These are phyloP conservation scores for Neonectria ditissima DNA, from an alignment of 2,329 filamentous ascomycete genomes.

Conservation along the genomic window DNA sequence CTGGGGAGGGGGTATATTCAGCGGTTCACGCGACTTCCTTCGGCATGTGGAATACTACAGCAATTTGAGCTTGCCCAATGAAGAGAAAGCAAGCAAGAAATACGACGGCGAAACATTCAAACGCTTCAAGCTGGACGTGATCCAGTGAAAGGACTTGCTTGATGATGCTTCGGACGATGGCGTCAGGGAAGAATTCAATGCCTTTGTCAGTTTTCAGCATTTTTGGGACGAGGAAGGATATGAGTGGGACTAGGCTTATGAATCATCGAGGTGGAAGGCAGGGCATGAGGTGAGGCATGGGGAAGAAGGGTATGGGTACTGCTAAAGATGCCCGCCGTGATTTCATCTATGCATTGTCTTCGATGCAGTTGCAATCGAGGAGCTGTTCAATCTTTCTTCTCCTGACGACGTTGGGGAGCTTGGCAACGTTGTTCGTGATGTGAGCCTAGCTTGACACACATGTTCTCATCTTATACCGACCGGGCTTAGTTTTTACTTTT, in stretches of 20 bases:
- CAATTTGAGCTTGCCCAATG: constrained; percentile 10
- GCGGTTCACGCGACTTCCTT: constrained; percentile 2
- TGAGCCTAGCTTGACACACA: too few relatives aligned
- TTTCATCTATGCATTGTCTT: constrained; percentile 24
- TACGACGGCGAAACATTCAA: constrained; percentile 22
- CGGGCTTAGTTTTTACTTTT: too few relatives aligned
- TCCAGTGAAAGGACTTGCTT: constrained; percentile 16
- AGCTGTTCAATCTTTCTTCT: constrained; percentile 8
- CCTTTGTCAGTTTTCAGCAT: constrained; percentile 14
- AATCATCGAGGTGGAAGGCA: constrained; percentile 3
- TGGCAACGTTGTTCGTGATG: too few relatives aligned
- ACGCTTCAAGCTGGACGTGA: constrained; percentile 25
- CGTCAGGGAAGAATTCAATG: constrained; percentile 32
- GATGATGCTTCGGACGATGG: constrained; percentile 30
- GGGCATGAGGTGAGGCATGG: neutral
- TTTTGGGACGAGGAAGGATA: neutral
- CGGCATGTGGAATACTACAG: constrained; percentile 1
- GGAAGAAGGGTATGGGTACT: too few relatives aligned
- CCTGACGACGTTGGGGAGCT: neutral
- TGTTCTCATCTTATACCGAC: too few relatives aligned
- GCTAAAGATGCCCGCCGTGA: neutral
- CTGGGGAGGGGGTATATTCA: neutral
- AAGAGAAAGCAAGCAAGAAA: neutral
- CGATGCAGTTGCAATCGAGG: constrained; percentile 7
- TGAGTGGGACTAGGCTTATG: neutral